These are phyloP conservation scores for Acacia confusa DNA, from an alignment of 306 rosid species.

Conservation along the genomic window DNA sequence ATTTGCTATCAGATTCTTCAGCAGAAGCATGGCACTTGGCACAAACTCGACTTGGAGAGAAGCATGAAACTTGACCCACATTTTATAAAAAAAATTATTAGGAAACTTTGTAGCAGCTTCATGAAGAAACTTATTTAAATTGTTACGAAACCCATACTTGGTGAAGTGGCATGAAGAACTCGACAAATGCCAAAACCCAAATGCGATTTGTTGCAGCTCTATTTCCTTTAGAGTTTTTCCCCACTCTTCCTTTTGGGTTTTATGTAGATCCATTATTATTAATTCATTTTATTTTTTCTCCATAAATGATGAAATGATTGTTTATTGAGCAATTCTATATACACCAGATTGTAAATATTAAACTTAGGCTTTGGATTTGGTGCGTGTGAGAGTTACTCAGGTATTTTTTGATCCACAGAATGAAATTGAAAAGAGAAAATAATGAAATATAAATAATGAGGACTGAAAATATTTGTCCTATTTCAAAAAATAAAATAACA, in stretches of 20 bases:
- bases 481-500: not conserved
- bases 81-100: not conserved
- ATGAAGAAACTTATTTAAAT: not conserved
- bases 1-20: not conserved
- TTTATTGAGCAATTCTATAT: not conserved
- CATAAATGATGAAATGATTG: constrained; percentile 10
- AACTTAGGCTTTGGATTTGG: not conserved
- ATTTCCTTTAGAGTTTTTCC: not conserved
- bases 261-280: not conserved
- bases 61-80: not conserved
- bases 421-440: not conserved
- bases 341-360: not conserved
- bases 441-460: not conserved
- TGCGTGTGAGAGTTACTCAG: not conserved
- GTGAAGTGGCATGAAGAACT: constrained; percentile 16
- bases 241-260: not conserved
- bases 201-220: not conserved
- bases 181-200: constrained; percentile 19
- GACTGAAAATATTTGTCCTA: not conserved
- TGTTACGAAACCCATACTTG: not conserved
- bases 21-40: not conserved
- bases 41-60: not conserved
- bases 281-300: constrained; percentile 16
- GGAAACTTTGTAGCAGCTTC: not conserved
- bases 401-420: not conserved